A percentile compares a stretch with the other conserved stretches of the same genome.
Evolutionary conservation across 495 filamentous ascomycete species (phyloP).

Genomic region (Cudoniella acicularis): DNA sequence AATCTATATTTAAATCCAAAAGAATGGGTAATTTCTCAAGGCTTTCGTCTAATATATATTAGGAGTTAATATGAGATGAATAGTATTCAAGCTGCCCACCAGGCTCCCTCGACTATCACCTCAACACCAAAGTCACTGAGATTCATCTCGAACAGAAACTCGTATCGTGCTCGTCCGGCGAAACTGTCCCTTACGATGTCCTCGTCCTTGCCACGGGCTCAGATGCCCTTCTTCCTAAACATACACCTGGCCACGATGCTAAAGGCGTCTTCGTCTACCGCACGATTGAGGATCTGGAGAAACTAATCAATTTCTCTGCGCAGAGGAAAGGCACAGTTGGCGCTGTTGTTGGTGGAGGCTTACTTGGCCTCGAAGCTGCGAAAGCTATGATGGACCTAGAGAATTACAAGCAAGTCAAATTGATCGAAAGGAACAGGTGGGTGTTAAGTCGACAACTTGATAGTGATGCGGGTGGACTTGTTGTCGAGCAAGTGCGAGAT

Average conservation of each 20-base stretch:
- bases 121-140: conserved; percentile 75
- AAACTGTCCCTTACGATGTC: conserved; percentile 76
- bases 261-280: conserved; percentile 94
- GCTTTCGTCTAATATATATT: too few species aligned
- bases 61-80: too few species aligned
- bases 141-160: conserved; percentile 62
- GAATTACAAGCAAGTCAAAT: conserved; percentile 70
- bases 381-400: conserved; percentile 92
- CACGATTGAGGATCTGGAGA: conserved; percentile 80
- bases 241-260: conserved; percentile 82
- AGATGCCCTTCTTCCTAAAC: conserved; percentile 75
- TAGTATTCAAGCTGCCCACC: conserved; percentile 21
- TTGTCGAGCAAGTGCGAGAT: conserved; percentile 75
- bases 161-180: conserved; percentile 68
- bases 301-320: conserved; percentile 70
- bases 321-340: conserved; percentile 65
- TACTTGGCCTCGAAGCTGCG: conserved; percentile 89
- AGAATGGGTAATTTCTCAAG: conserved; percentile 58
- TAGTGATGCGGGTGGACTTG: conserved; percentile 75
- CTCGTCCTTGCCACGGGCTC: conserved; percentile 91
- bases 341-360: conserved; percentile 83
- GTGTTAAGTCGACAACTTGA: conserved; percentile 86
- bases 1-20: conserved; percentile 85
- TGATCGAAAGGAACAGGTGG: conserved; percentile 90
- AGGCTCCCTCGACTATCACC: conserved; percentile 64